Evolutionary conservation across 768 basidiomycete genomes (phyloP).

Genomic region (Gelatoporia subvermispora): DNA sequence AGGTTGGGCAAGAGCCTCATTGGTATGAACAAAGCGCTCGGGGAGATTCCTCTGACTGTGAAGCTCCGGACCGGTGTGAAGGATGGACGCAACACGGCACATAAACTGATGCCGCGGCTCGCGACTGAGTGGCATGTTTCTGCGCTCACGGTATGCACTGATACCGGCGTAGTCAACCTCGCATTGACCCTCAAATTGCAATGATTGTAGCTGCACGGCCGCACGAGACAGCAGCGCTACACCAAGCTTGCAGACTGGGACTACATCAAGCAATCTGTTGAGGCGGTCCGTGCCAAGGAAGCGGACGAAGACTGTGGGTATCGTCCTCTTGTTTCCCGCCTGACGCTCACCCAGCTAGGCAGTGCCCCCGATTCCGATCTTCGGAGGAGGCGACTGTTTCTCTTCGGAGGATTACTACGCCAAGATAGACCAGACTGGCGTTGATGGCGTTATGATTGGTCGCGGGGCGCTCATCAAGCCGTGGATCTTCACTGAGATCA

Average conservation of each 20-base stretch:
- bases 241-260: conserved; percentile 90
- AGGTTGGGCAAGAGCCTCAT: conserved; percentile 83
- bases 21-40: conserved; percentile 89
- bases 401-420: conserved; percentile 81
- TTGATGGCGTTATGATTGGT: conserved; percentile 94
- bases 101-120: conserved; percentile 86
- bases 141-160: conserved; percentile 43
- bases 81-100: conserved; percentile 78
- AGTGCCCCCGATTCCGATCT: conserved; percentile 89
- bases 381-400: conserved; percentile 95
- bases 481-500: conserved; percentile 94
- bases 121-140: conserved; percentile 47
- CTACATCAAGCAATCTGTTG: conserved; percentile 86
- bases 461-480: conserved; percentile 95
- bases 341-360: neutral
- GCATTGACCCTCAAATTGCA: neutral
- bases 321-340: conserved; percentile 6
- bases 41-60: conserved; percentile 86
- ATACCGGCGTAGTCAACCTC: neutral
- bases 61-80: conserved; percentile 93
- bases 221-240: conserved; percentile 93
- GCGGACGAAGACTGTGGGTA: conserved; percentile 65
- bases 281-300: conserved; percentile 67
- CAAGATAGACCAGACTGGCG: conserved; percentile 70
- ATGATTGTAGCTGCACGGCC: conserved; percentile 82